Conservation (phyloP, 1,139 yeast genomes). For the Tardiomyces depauwii region DNA sequence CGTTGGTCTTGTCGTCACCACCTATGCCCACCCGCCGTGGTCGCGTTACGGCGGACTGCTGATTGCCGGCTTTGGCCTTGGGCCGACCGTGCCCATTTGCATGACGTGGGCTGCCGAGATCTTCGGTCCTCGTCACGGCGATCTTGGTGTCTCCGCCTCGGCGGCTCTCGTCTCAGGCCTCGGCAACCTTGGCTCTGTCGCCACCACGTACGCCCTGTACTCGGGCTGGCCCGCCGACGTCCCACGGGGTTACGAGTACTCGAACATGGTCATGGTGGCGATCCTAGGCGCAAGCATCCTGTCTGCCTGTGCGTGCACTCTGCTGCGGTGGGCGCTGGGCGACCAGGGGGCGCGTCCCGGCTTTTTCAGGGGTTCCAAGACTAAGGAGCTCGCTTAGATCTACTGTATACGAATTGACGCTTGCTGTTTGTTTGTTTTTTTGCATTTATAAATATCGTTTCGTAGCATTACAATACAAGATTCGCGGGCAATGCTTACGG, state of each 20-base stretch:
- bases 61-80: conserved; percentile 76
- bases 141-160: conserved; percentile 74
- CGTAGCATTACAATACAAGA: not conserved
- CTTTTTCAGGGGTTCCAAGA: too few species aligned
- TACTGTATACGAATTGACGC: too few species aligned
- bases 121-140: conserved; percentile 62
- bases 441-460: conserved; percentile 6
- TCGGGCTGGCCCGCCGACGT: conserved; percentile 79
- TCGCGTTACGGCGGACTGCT: conserved; percentile 67
- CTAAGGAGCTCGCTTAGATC: too few species aligned
- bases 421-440: too few species aligned
- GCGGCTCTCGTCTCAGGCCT: conserved; percentile 77
- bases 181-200: conserved; percentile 78
- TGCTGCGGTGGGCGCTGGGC: conserved; percentile 17
- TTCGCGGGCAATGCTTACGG: conserved; percentile 3
- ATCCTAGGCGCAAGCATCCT: conserved; percentile 63
- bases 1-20: conserved; percentile 62
- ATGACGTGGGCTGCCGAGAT: conserved; percentile 84
- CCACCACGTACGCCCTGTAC: conserved; percentile 76
- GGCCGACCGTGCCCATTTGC: conserved; percentile 82
- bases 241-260: conserved; percentile 47
- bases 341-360: conserved; percentile 7
- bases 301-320: conserved; percentile 27
- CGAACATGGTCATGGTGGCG: conserved; percentile 76
- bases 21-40: conserved; percentile 65